Base-by-base conservation (phyloP, 176 grass and related monocot species). In the Aegilops bicornis region DNA sequence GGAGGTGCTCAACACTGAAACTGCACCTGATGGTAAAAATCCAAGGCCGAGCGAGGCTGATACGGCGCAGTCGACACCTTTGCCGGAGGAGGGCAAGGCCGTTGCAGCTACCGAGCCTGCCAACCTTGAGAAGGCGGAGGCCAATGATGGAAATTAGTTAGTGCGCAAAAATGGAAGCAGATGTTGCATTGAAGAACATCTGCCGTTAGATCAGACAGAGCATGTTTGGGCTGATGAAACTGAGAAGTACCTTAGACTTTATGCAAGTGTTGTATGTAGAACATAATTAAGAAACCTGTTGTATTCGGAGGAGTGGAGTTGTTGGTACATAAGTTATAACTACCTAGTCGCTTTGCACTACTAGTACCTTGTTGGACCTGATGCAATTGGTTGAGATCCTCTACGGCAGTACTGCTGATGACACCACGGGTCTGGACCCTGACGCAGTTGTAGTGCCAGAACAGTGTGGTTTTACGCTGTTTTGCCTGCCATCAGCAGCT, bases 181-280 rank as follows among this genome's bases (percentile, higher is more conserved):
- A 54, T 71, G 74, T 29, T 20, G 43, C 45, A 73, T 68, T 35
- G 32, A 40, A 8, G 71, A 88, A 29, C 29, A n/a, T 10, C 10
- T 61, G 72, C 69, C 23, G 22, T 24, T 60, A 12, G 0, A 7
- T 36, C 42, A 36, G 80, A 82, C 59, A 56, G 78, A 37, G 20
- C 68, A 10, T 37, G 22, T n/a, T 52, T 65, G 17, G 2, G 66
- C 24, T 24, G 43, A 33, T 75, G 59, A 14, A 63, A 76, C 22
- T 32, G n/a, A 67, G 47, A 75, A 60, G 62, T 54, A 54, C 16
- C 16, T 2, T 86, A 90, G 42, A 36, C 37, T 54, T 54, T 82
- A 50, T 82, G 71, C n/a, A 27, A 50, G 61, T 77, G 73, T 79
- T 77, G 71, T 90, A 82, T 61, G 37, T 79, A 37, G 37, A 52